phyloP scores from a whole-genome alignment of 225 moss, liverwort and hornwort genomes.

The Straminergon stramineum region DNA sequence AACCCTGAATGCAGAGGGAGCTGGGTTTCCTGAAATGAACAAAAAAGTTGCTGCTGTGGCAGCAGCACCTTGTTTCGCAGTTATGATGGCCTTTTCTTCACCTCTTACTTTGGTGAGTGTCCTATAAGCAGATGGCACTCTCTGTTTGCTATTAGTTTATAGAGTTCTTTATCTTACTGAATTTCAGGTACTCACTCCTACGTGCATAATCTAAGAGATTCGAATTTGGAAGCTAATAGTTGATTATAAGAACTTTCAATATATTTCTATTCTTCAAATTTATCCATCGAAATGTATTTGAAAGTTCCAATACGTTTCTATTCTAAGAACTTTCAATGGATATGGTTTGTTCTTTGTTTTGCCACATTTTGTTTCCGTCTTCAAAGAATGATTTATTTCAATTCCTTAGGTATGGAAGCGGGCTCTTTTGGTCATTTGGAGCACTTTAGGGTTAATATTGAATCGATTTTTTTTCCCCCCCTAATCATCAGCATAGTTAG shows the following conservation, averaged over 20 bases:
- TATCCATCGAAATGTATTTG: not conserved
- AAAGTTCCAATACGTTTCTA: not conserved
- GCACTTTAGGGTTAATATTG: not conserved
- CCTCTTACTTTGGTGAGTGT: conserved; percentile 62
- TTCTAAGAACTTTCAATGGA: not conserved
- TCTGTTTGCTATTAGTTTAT: not conserved
- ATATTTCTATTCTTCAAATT: not conserved
- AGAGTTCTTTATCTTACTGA: not conserved
- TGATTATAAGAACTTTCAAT: not conserved
- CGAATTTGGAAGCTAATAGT: not conserved
- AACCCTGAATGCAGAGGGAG: conserved; percentile 42
- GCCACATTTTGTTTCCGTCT: not conserved
- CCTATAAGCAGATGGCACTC: not conserved
- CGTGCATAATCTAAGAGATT: not conserved
- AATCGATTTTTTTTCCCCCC: not conserved
- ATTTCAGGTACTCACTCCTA: not conserved
- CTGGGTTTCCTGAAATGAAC: conserved; percentile 42
- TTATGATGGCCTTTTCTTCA: conserved; percentile 77
- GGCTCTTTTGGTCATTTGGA: not conserved
- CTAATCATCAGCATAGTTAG: not conserved
- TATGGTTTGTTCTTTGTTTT: not conserved
- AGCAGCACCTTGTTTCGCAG: conserved; percentile 73
- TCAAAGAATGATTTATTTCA: not conserved
- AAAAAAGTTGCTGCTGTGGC: conserved; percentile 37
- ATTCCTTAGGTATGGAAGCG: no score